Evolutionary conservation across 1,284 basidiomycete species (phyloP).

Genomic region (Xerocomus minutiporus): DNA sequence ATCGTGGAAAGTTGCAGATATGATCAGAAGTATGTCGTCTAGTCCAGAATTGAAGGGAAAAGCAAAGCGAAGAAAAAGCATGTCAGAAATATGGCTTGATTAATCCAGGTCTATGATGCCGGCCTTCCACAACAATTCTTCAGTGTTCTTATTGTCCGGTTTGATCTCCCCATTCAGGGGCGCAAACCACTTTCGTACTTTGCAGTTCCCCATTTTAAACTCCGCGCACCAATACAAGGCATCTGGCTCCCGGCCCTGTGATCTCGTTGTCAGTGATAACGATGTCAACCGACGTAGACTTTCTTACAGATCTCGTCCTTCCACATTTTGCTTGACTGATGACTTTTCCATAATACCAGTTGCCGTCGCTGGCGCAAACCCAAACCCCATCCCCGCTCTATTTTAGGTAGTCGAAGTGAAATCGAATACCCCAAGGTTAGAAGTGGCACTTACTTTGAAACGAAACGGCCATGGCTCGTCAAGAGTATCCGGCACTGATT

Average conservation of each 20-base stretch:
- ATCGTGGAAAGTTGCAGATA: not conserved
- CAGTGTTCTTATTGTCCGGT: slow-evolving; percentile 44
- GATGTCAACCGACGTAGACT: no score
- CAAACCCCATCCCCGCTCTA: slow-evolving; percentile 44
- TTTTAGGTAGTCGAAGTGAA: slow-evolving; percentile 28
- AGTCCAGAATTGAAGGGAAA: not conserved
- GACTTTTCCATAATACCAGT: slow-evolving; percentile 49
- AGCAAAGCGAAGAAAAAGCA: not conserved
- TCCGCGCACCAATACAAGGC: slow-evolving; percentile 51
- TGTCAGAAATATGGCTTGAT: not conserved
- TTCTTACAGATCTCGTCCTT: slow-evolving; percentile 41
- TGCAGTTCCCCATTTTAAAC: slow-evolving; percentile 32
- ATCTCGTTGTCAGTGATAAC: not conserved
- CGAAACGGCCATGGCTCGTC: slow-evolving; percentile 53
- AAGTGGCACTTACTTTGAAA: slow-evolving; percentile 40
- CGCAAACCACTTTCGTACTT: slow-evolving; percentile 50
- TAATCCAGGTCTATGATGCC: slow-evolving; percentile 1
- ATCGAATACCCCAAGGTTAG: not conserved
- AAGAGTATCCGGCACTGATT: slow-evolving; percentile 40
- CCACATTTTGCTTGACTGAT: slow-evolving; percentile 42
- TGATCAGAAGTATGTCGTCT: not conserved
- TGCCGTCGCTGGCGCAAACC: slow-evolving; percentile 45
- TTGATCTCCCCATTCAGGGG: slow-evolving; percentile 63
- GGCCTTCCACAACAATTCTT: slow-evolving; percentile 40
- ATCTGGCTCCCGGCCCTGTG: slow-evolving; percentile 32